Conservation (phyloP, 305 asterid species). For the Coffea humblotiana region DNA sequence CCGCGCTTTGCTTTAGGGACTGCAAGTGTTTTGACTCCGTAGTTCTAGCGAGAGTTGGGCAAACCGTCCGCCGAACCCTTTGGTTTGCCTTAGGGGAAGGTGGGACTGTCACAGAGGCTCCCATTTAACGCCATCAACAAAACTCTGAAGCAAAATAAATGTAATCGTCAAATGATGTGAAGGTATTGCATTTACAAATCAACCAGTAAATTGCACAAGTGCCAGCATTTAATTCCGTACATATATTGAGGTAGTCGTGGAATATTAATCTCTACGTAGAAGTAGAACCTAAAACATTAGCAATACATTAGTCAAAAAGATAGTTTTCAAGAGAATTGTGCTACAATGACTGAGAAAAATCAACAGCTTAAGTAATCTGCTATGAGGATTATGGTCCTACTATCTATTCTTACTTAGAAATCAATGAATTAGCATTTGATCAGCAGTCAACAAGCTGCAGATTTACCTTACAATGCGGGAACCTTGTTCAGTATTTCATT, state of each 20-base stretch:
- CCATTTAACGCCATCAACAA: background rate
- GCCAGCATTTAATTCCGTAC: too few species aligned
- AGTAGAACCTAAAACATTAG: too few species aligned
- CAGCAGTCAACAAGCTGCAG: conserved; percentile 3
- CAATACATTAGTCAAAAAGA: too few species aligned
- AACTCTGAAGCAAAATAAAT: background rate
- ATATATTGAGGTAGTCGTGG: background rate
- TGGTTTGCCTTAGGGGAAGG: too few species aligned
- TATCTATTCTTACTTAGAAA: background rate
- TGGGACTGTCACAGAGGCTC: too few species aligned
- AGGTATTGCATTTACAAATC: background rate
- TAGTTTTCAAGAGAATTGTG: background rate
- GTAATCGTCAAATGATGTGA: background rate
- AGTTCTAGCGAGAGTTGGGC: too few species aligned
- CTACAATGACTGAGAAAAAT: background rate
- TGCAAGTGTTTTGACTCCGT: too few species aligned
- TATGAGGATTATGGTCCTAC: background rate
- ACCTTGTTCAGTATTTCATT: conserved; percentile 54
- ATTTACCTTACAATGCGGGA: background rate
- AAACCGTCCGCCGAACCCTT: too few species aligned
- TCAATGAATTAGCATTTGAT: background rate
- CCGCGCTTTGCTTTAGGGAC: too few species aligned
- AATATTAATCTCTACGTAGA: too few species aligned
- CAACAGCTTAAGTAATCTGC: background rate
- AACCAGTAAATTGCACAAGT: too few species aligned